Conservation (phyloP, 306 rosid species). For the Leucaena leucocephala region DNA sequence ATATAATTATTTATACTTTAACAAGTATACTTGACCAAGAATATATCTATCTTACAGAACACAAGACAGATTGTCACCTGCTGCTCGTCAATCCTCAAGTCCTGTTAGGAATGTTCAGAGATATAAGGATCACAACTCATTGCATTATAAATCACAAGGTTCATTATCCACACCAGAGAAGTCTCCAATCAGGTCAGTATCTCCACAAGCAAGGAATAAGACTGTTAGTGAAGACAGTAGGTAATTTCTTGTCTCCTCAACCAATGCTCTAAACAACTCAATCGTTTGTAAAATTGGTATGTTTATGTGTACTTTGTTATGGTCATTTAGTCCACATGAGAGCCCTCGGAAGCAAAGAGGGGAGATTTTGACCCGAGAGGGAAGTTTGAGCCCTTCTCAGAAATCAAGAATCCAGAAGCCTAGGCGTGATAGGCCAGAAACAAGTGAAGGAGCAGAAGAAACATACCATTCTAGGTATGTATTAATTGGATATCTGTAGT, state of each 20-base stretch:
- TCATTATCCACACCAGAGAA: conserved; percentile 28
- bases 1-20: neutral
- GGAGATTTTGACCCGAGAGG: conserved; percentile 47
- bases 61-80: conserved; percentile 34
- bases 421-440: conserved; percentile 46
- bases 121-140: conserved; percentile 34
- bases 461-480: conserved; percentile 47
- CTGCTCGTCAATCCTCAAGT: conserved; percentile 39
- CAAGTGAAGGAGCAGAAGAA: conserved; percentile 57
- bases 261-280: conserved; percentile 16
- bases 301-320: conserved; percentile 29
- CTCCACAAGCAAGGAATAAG: conserved; percentile 45
- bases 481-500: conserved; percentile 10
- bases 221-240: conserved; percentile 47
- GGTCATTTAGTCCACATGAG: conserved; percentile 47
- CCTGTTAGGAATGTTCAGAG: conserved; percentile 37
- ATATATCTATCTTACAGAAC: conserved; percentile 38
- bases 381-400: conserved; percentile 57
- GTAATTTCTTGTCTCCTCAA: conserved; percentile 41
- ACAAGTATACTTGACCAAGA: conserved; percentile 5
- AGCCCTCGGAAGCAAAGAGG: conserved; percentile 49
- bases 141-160: conserved; percentile 27
- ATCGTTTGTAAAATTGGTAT: conserved; percentile 18
- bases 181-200: conserved; percentile 42
- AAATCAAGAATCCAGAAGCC: conserved; percentile 54